Conservation (phyloP, 768 basidiomycete genomes). For the Tulasnella calospora region DNA sequence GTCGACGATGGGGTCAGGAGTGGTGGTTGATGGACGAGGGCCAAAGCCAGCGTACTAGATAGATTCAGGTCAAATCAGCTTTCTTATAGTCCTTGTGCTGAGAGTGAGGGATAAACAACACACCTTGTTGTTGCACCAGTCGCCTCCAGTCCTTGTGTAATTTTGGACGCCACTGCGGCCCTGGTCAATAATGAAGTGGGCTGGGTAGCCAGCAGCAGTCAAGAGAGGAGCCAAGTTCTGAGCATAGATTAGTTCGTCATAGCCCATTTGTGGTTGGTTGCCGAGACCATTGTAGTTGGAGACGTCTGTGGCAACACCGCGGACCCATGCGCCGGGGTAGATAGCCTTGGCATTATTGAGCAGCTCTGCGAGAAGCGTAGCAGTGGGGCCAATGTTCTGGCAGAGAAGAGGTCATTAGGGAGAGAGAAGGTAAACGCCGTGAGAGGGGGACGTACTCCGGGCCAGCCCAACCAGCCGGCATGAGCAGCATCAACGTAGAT, state of each 20-base stretch:
- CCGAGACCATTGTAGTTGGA: slow-evolving; percentile 39
- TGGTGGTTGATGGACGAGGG: slow-evolving; percentile 28
- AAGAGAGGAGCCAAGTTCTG: slow-evolving; percentile 36
- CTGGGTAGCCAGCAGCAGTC: slow-evolving; percentile 35
- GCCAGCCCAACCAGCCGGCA: slow-evolving; percentile 39
- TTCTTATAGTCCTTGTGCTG: background rate
- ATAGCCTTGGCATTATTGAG: slow-evolving; percentile 33
- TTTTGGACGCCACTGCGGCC: slow-evolving; percentile 36
- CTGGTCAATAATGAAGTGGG: slow-evolving; percentile 42
- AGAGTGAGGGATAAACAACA: background rate
- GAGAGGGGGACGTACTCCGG: background rate
- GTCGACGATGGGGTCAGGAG: slow-evolving; percentile 21
- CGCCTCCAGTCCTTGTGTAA: slow-evolving; percentile 32
- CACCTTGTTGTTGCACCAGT: slow-evolving; percentile 39
- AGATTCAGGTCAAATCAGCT: background rate
- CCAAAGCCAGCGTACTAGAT: slow-evolving; percentile 32
- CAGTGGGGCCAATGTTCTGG: slow-evolving; percentile 36
- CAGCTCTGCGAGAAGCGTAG: slow-evolving; percentile 36
- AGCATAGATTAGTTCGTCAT: slow-evolving; percentile 38
- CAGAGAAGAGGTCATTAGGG: slow-evolving; percentile 18
- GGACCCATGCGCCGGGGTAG: slow-evolving; percentile 32
- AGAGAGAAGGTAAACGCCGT: background rate
- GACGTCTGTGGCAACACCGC: slow-evolving; percentile 36
- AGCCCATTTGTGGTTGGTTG: slow-evolving; percentile 33
- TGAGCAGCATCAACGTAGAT: slow-evolving; percentile 39